Evolutionary conservation across 257 asterid species (phyloP), one percentile per base, ranked within the genome.

Genomic region (Mentha longifolia): DNA sequence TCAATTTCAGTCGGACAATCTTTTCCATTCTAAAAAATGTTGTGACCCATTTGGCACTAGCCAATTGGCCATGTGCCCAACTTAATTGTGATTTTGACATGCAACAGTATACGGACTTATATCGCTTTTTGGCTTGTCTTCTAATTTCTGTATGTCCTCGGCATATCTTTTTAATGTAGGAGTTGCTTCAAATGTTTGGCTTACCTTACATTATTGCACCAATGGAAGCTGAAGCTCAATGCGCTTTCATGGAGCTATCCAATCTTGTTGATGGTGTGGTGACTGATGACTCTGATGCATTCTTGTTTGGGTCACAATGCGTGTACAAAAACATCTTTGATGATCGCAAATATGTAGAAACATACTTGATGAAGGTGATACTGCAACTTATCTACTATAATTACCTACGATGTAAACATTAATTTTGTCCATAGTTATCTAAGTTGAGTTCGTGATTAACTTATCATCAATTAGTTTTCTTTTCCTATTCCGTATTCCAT

Each of bases 191-290:
- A 85, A 91, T 94, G 86, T 94, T 94, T 85, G 99, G 97, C 71
- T 79, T 94, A 74, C 99, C 99, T 39, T 94, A 86, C 80, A 91
- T 94, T 42, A 85, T 94, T 64, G 98, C 98, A 41, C 99, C 99
- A 49, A 91, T 94, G 99, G 99, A 91, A 79, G 98, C 98, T 74
- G 99, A 94, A 92, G 98, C 99, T 73, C 98, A 91, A 60, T 94
- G 98, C 78, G 98, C 98, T 47, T 88, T 84, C 75, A 84, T 94
- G 97, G 99, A 91, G 82, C 87, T 86, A 70, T 80, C 82, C 20
- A 78, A 91, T 78, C 88, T 89, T 74, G 99, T 94, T 68, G 98
- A 94, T 84, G 99, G 98, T 56, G 97, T 91, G 75, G 97, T 94
- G 71, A 94, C 99, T 37, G 98, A 91, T 61, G 99, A 94, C 81